Base-by-base conservation (phyloP, 257 asterid species). In the Solanum ahanhuiri region DNA sequence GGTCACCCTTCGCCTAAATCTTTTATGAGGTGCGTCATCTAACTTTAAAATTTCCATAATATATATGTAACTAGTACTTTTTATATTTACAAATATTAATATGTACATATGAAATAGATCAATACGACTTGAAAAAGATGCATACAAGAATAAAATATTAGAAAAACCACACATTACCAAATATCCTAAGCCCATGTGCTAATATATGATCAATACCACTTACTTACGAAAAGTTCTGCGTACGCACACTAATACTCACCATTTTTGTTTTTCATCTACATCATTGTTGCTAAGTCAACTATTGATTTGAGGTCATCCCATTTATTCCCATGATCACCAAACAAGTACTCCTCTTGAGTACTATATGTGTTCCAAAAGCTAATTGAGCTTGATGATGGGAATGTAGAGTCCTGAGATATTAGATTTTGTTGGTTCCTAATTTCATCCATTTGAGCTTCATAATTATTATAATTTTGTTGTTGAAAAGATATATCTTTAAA, bases 251-350 rank as follows among this genome's bases (percentile, higher is more conserved):
- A 28, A 3, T 15, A 11, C 43, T 70, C 77, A 31, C 77, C 39
- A 4, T 25, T 67, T 66, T 23, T 64, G 31, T 12, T 28, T 14
- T n/a, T n/a, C 45, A 39, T 3, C 11, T 39, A 75, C 82, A 75
- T 39, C 58, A 39, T 34, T 51, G 69, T 66, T 5, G 81, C 69
- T 25, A 83, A 70, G 48, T 85, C 88, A 39, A 88, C 84, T 1
- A 88, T 67, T 34, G 86, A 85, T 75, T 83, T 70, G 9, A 85
- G 84, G 79, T 88, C 90, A 81, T 81, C 88, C 88, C 86, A 88
- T 33, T 39, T 54, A 31, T 33, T 33, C 20, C 69, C 86, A 60
- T 63, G 15, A 64, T 48, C 84, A 43, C 76, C 48, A 64, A 69
- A 85, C 34, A 48, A 30, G 20, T 85, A 23, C 17, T 79, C 48